These are phyloP conservation scores for Schizophyllum amplum DNA, from an alignment of 1,284 basidiomycete species.

Conservation along the genomic window DNA sequence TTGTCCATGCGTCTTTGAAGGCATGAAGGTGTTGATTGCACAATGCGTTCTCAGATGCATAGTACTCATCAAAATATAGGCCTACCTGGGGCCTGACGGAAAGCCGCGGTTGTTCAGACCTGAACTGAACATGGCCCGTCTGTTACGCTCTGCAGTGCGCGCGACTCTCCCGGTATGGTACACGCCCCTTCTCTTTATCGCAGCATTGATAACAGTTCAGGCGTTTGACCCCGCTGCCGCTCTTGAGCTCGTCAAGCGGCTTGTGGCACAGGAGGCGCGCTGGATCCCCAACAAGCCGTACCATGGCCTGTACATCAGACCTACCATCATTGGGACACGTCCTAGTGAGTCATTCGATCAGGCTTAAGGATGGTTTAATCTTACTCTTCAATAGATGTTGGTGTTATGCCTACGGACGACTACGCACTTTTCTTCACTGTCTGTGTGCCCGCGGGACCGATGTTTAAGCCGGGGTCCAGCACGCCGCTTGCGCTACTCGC, in stretches of 20 bases:
- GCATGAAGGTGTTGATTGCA: slow-evolving; percentile 63
- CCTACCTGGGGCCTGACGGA: slow-evolving; percentile 63
- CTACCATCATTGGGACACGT: slow-evolving; percentile 80
- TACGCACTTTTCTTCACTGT: slow-evolving; percentile 70
- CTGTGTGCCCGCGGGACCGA: slow-evolving; percentile 59
- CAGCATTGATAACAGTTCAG: slow-evolving; percentile 24
- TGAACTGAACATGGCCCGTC: slow-evolving; percentile 72
- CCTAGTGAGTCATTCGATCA: slow-evolving; percentile 29
- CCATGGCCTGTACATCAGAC: slow-evolving; percentile 74
- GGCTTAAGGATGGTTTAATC: background rate
- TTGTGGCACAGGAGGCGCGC: slow-evolving; percentile 59
- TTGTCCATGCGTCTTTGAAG: slow-evolving; percentile 75
- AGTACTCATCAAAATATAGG: slow-evolving; percentile 28
- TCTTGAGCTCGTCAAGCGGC: slow-evolving; percentile 59
- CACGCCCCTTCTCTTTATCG: no score
- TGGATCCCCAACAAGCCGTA: slow-evolving; percentile 71
- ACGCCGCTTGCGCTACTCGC: slow-evolving; percentile 66
- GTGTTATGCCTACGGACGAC: slow-evolving; percentile 39
- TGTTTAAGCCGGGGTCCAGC: slow-evolving; percentile 53
- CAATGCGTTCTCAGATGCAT: background rate
- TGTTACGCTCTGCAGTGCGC: slow-evolving; percentile 52
- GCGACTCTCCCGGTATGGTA: slow-evolving; percentile 53
- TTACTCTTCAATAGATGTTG: slow-evolving; percentile 49
- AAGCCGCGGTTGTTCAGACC: slow-evolving; percentile 71
- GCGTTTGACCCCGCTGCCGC: slow-evolving; percentile 57